Evolutionary conservation across 1,284 basidiomycete species (phyloP), one percentile per base, ranked within the genome.

Genomic region (Mycena citricolor): DNA sequence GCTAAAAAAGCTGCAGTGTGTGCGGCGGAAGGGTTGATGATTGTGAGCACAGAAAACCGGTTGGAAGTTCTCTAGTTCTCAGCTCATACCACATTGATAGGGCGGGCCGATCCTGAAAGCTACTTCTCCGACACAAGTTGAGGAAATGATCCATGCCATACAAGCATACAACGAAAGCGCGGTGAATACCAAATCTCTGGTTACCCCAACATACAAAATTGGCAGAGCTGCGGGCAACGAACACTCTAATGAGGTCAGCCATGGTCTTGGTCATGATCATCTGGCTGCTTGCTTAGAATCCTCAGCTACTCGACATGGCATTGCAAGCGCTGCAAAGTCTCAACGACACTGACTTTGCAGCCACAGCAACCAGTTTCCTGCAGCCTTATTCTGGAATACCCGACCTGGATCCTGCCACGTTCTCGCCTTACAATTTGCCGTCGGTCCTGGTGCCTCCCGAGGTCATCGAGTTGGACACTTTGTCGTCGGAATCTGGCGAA

Each of bases 361-460:
- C 81, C 17, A 68, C 70, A 4, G 66, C 72, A 23, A 71, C 67
- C 32, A 77, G 73, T 52, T 75, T 90, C 46, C 81, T 83, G 2
- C 80, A 83, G 47, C 87, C 89, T 2, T 90, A 89, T 56, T 54
- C 67, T 8, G 64, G 68, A 17, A 73, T 77, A 35, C 64, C 74
- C 1, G 68, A 72, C 14, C 66, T 74, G 13, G 74, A 78, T 33
- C 60, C 64, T 2, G 63, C 66, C 4, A 56, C 59, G 7, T 66
- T 74, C 17, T 57, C 71, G 3, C 77, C 79, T 2, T 91, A 86
- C 55, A 76, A 81, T 25, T 69, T 95, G 3, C 86, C 89, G 4
- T 74, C 81, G 14, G 81, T 94, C 32, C 74, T 91, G 22, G 90
- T 95, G 5, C 90, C 93, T 4, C 91, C 92, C 4, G 93, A 94